Base-by-base conservation (phyloP, 805 yeast species). In the Lipomyces spencermartinsiae region DNA sequence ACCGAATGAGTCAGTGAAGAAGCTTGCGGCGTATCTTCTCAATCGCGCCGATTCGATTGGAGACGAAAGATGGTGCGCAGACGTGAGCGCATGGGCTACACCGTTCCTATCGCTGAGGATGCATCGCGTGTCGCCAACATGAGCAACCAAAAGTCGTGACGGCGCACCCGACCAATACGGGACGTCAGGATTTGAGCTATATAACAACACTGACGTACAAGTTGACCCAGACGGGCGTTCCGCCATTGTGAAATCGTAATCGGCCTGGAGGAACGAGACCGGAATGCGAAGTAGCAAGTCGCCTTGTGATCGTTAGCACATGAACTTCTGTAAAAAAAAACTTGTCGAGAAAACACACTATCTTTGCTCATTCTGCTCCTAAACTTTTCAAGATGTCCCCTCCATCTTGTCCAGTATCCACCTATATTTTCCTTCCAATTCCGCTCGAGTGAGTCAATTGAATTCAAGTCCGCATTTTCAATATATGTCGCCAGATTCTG, bases 111-210 rank as follows among this genome's bases (percentile, higher is more conserved):
- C 98, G 71, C 95, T 90, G n/a, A 95, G 74, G 1, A 95, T 84
- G 5, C 96, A 92, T 70, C 91, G 85, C 2, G 98, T 90, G 76
- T 95, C 99, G 5, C 99, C 99, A 14, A 94, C 88, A 76, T 95
- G 99, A 0, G 96, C 93, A 22, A 93, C 86, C 0, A 91, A 84
- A 29, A 95, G 78, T 73, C 87, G 87, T 29, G 92, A 83, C 12
- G 89, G 80, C 2, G 90, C 88, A 8, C 83, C 81, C n/a, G 88
- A 87, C 80, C 93, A 89, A 77, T 84, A 89, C 51, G 78, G 74
- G 12, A 53, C 58, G 37, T 34, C 68, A 61, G 64, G 64, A 31
- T 80, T 81, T 16, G 77, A 57, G 4, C 88, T 84, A 74, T 87
- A 88, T 14, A 91, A 68, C 66, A 85, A 83, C 4, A 86, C 86